These are phyloP conservation scores for Penicillium polonicum DNA, from an alignment of 2,329 filamentous ascomycete species.

Conservation along the genomic window DNA sequence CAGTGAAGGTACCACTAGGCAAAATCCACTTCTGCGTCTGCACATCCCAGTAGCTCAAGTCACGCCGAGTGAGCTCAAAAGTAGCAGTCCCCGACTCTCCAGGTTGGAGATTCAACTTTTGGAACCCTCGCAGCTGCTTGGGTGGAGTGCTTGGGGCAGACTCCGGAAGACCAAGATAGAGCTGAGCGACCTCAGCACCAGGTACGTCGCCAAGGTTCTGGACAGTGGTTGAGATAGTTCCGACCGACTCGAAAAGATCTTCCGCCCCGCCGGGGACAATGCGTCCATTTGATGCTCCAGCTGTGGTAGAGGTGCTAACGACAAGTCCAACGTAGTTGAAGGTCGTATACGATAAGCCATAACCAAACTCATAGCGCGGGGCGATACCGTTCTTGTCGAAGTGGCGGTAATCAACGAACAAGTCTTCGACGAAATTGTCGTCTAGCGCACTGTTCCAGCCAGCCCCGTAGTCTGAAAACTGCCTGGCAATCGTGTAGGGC, in stretches of 20 bases:
- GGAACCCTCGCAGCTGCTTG: constrained; percentile 52
- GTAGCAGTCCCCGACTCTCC: constrained; percentile 41
- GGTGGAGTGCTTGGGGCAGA: constrained; percentile 15
- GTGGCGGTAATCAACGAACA: constrained; percentile 56
- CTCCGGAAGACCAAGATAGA: constrained; percentile 54
- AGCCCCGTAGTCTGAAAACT: constrained; percentile 52
- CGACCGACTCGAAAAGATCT: constrained; percentile 55
- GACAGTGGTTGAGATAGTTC: constrained; percentile 48
- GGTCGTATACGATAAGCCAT: constrained; percentile 56
- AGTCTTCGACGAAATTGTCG: constrained; percentile 51
- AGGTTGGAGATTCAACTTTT: constrained; percentile 48
- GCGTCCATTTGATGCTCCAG: constrained; percentile 4
- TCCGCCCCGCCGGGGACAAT: constrained; percentile 48
- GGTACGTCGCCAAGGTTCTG: constrained; percentile 51
- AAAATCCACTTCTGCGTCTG: constrained; percentile 34
- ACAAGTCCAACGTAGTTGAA: constrained; percentile 51
- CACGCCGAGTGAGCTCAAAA: constrained; percentile 47
- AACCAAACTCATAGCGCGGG: constrained; percentile 58
- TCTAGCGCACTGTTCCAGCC: constrained; percentile 12
- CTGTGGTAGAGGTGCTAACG: constrained; percentile 52
- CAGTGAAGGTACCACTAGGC: constrained; percentile 21
- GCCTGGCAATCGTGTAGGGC: constrained; percentile 61
- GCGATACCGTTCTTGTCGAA: constrained; percentile 52
- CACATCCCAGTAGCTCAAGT: constrained; percentile 40
- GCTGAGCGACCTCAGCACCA: constrained; percentile 55